Percentiles rank a stretch among this genome's conserved stretches.
These are phyloP conservation scores for Mycena maculata DNA, from an alignment of 768 basidiomycete species.

Conservation along the genomic window DNA sequence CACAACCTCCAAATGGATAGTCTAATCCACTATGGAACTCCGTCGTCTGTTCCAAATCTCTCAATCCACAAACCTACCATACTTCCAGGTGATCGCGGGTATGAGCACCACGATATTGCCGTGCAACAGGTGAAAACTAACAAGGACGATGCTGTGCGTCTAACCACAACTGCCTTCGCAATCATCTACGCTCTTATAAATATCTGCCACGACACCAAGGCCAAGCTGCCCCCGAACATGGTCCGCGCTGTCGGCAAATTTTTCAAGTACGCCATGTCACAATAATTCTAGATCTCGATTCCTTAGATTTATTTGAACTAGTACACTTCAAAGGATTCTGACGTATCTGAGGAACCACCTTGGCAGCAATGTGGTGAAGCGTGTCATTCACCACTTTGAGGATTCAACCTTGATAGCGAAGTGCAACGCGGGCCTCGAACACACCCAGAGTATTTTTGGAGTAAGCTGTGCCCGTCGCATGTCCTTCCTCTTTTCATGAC, in stretches of 20 bases:
- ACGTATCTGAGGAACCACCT: slow-evolving; percentile 1
- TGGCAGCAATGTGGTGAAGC: background rate
- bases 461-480: background rate
- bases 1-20: background rate
- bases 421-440: slow-evolving; percentile 5
- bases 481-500: background rate
- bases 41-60: background rate
- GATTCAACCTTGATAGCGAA: slow-evolving; percentile 1
- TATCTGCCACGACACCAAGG: background rate
- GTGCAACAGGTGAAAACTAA: background rate
- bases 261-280: background rate
- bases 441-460: background rate
- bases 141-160: slow-evolving; percentile 2
- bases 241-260: slow-evolving; percentile 3
- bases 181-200: slow-evolving; percentile 10
- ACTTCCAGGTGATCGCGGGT: slow-evolving; percentile 4
- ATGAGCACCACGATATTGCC: background rate
- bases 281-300: background rate
- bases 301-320: background rate
- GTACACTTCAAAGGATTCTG: slow-evolving; percentile 4
- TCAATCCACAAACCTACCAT: background rate
- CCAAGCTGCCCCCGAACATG: background rate
- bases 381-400: background rate
- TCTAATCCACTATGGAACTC: background rate
- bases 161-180: background rate